phyloP scores from a whole-genome alignment of 2,329 filamentous ascomycete species.

The Aureobasidium namibiae region DNA sequence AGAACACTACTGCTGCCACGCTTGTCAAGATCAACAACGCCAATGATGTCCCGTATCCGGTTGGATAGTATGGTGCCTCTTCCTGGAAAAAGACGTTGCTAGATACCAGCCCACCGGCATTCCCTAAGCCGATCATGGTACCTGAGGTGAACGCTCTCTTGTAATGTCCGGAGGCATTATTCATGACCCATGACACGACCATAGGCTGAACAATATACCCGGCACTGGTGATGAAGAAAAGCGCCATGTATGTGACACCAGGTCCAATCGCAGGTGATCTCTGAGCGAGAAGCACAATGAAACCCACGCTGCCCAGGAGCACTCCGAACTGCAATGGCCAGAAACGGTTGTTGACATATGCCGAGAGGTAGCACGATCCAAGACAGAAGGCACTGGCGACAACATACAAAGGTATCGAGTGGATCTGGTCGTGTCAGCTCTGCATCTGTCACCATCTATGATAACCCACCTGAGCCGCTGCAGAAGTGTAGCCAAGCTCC shows the following conservation, averaged over 20 bases:
- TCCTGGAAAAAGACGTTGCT: constrained; percentile 43
- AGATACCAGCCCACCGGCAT: constrained; percentile 43
- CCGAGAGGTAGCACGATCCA: constrained; percentile 40
- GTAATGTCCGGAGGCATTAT: constrained; percentile 51
- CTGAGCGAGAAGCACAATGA: constrained; percentile 47
- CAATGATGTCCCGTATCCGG: constrained; percentile 43
- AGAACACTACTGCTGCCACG: constrained; percentile 33
- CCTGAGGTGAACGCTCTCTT: constrained; percentile 46
- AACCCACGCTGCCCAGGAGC: constrained; percentile 44
- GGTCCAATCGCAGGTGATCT: constrained; percentile 25
- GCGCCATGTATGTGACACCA: constrained; percentile 45
- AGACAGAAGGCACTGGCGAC: constrained; percentile 33
- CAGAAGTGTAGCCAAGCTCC: constrained; percentile 34
- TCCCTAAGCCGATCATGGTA: constrained; percentile 45
- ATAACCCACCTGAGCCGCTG: constrained; percentile 26
- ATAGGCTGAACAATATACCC: constrained; percentile 49
- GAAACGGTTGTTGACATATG: constrained; percentile 44
- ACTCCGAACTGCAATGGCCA: constrained; percentile 46
- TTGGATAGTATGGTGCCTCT: constrained; percentile 33
- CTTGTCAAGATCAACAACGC: constrained; percentile 39
- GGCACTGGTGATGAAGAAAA: constrained; percentile 47
- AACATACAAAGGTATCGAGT: constrained; percentile 32
- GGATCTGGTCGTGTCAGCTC: constrained; percentile 17
- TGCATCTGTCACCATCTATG: neutral
- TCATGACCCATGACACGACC: constrained; percentile 48